Base-by-base conservation (phyloP, 2,329 filamentous ascomycete species). In the Lasiodiplodia hormozganensis region DNA sequence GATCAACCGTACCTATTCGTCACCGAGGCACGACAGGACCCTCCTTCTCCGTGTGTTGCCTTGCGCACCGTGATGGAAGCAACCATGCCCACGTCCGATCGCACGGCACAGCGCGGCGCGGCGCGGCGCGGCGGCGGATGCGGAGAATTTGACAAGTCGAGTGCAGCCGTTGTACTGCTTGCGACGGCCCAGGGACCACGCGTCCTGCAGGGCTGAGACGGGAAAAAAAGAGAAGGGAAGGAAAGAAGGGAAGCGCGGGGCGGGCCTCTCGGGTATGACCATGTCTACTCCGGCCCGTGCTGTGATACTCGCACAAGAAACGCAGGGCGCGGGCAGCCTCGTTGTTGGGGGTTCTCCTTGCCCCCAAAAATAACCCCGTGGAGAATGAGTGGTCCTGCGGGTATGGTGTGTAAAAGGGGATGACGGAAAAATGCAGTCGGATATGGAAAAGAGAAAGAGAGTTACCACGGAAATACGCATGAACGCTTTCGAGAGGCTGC, bases 251-350 rank as follows among this genome's bases (percentile, higher is more conserved):
- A 10, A 25, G 52, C 52, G 52, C 11, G 52, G 52, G 25, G 21
- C 23, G n/a, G 12, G 21, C 56, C 4, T 34, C 6, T 28, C 23
- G 58, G 40, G 58, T 62, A 51, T 62, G 58, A 62, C 58, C 21
- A 25, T 62, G 49, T 4, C 31, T 18, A 21, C 10, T 51, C 25
- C 40, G 25, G 43, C 25, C 58, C 36, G 36, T 28, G 18, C 57
- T 60, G 40, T 51, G 58, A 62, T 62, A 62, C 58, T 62, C 58
- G 58, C 23, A 62, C 58, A 62, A 49, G 11, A 10, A 14, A 43
- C 28, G 56, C 56, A 60, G 56, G 36, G 36, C 38, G 36, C 14
- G 11, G 40, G 12, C 40, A 34, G 38, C 21, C 31, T 57, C 53
- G 53, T 36, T 21, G 18, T 3, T 11, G 7, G 16, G 2, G 28